A percentile compares a stretch with the other conserved stretches of the same genome.
Conservation (phyloP, 2,329 filamentous ascomycete species). For the Aurifilum marmelostoma region DNA sequence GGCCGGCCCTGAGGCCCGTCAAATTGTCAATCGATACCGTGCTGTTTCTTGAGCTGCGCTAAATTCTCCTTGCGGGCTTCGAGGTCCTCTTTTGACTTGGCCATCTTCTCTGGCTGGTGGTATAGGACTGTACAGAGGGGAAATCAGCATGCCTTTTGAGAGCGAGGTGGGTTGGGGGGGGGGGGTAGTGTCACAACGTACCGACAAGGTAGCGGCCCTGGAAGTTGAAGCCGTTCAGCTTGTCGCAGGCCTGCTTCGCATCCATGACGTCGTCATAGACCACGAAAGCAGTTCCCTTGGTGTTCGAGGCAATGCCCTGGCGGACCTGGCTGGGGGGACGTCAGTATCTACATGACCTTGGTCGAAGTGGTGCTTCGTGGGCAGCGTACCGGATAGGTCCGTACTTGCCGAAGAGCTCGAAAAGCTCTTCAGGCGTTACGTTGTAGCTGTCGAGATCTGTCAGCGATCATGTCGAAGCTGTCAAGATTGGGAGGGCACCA, state of each 20-base stretch:
- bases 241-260: conserved; percentile 98
- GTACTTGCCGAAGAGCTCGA: conserved; percentile 98
- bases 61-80: conserved; percentile 93
- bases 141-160: conserved; percentile 19
- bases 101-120: conserved; percentile 68
- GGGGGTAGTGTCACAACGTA: conserved; percentile 53
- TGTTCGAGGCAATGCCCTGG: conserved; percentile 95
- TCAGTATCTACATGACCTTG: conserved; percentile 30
- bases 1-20: conserved; percentile 66
- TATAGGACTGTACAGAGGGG: conserved; percentile 54
- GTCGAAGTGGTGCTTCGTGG: neutral
- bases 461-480: conserved; percentile 27
- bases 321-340: conserved; percentile 79
- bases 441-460: conserved; percentile 73
- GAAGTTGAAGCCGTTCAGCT: conserved; percentile 99
- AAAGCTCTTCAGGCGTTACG: conserved; percentile 96
- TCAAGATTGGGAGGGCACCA: conserved; percentile 49
- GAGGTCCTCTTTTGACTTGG: conserved; percentile 89
- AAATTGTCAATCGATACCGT: conserved; percentile 96
- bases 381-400: conserved; percentile 82
- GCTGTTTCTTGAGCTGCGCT: conserved; percentile 96
- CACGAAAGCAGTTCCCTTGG: conserved; percentile 97
- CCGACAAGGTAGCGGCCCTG: conserved; percentile 98
- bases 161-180: neutral
- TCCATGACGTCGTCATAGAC: conserved; percentile 99